Conservation (phyloP, 805 yeast genomes). For the Ogataea thermomethanolica region DNA sequence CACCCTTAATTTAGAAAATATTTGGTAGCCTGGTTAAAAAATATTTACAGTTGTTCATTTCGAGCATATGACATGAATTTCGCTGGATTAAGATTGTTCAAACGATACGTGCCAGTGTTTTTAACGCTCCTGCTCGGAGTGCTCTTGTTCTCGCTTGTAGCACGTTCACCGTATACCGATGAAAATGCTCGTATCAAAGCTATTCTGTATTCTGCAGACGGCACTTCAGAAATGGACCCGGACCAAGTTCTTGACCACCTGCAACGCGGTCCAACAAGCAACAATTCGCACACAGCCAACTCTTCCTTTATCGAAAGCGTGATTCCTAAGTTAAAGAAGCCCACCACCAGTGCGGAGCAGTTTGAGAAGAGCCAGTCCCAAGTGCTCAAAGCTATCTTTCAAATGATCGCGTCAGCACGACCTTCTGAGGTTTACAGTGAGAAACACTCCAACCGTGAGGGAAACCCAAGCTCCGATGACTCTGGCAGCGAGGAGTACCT, state of each 20-base stretch:
- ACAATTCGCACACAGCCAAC: too few relatives aligned
- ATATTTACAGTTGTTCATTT: too few relatives aligned
- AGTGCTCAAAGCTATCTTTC: constrained; percentile 23
- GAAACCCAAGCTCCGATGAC: constrained; percentile 13
- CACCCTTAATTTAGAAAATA: too few relatives aligned
- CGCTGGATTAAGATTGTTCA: neutral
- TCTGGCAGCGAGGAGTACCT: constrained; percentile 15
- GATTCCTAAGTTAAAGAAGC: constrained; percentile 1
- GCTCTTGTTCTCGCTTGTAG: constrained; percentile 2
- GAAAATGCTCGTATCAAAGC: constrained; percentile 8
- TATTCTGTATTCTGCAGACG: constrained; percentile 8
- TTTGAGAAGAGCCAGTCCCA: constrained; percentile 15
- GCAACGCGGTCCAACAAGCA: constrained; percentile 3
- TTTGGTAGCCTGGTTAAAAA: too few relatives aligned
- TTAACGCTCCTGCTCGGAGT: neutral
- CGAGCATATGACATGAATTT: neutral
- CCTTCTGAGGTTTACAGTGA: constrained; percentile 16
- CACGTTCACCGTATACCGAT: neutral
- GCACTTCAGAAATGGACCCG: constrained; percentile 10
- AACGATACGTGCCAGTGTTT: neutral
- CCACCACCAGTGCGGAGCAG: constrained; percentile 7
- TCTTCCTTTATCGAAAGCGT: too few relatives aligned
- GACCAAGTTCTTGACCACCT: constrained; percentile 11
- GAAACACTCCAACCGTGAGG: constrained; percentile 8
- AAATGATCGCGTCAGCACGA: constrained; percentile 18